These are phyloP conservation scores for Lotus japonicus DNA, from an alignment of 306 rosid species.

Conservation along the genomic window DNA sequence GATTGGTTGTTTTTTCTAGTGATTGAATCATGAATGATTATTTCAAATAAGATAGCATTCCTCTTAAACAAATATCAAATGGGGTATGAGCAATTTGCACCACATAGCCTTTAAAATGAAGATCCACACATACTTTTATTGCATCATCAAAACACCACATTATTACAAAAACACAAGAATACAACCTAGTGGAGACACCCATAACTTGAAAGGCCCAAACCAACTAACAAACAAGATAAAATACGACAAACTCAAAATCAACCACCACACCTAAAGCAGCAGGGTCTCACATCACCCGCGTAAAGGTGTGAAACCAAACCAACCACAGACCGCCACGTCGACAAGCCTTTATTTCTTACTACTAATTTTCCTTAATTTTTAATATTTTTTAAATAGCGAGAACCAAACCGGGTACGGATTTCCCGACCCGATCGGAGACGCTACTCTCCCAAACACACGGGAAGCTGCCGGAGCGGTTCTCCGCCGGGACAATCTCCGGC, in stretches of 20 bases:
- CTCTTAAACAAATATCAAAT: too few relatives aligned
- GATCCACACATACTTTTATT: slow-evolving; percentile 28
- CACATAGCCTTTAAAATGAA: neutral
- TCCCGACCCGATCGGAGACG: slow-evolving; percentile 57
- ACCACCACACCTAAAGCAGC: neutral
- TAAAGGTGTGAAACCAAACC: neutral
- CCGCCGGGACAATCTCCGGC: slow-evolving; percentile 37
- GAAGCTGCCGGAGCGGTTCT: slow-evolving; percentile 27
- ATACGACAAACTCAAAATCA: neutral
- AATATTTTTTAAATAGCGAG: slow-evolving; percentile 50
- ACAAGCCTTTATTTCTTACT: slow-evolving; percentile 2
- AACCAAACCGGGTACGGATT: slow-evolving; percentile 92
- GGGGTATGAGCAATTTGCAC: neutral
- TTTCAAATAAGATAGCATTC: too few relatives aligned
- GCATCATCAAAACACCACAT: slow-evolving; percentile 12
- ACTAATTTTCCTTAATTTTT: neutral
- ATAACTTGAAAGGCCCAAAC: slow-evolving; percentile 12
- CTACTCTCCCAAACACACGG: slow-evolving; percentile 91
- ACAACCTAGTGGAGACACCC: slow-evolving; percentile 23
- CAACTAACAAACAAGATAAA: neutral
- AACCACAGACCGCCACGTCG: slow-evolving; percentile 25
- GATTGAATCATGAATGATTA: too few relatives aligned
- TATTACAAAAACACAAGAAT: slow-evolving; percentile 24
- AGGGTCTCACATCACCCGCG: slow-evolving; percentile 27
- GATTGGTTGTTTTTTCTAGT: too few relatives aligned